Conservation (phyloP, 2,329 filamentous ascomycete genomes). For the Colletotrichum tropicicola region DNA sequence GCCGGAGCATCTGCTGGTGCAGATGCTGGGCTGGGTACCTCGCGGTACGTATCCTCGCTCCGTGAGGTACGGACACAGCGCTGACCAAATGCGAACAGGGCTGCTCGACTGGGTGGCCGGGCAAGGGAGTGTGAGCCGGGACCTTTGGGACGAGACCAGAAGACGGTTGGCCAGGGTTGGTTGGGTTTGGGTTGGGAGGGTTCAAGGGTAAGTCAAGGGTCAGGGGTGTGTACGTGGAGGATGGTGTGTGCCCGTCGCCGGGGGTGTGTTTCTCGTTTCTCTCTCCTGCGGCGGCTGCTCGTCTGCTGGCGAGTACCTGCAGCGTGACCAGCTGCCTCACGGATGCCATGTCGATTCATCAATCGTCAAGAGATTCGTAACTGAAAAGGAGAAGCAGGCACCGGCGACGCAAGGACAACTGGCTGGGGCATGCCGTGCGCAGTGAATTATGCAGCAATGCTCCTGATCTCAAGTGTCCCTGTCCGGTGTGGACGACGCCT, state of each 20-base stretch:
- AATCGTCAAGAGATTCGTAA: neutral
- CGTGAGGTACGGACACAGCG: neutral
- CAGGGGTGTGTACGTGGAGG: conserved; percentile 4
- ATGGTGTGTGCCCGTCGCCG: neutral
- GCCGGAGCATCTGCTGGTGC: conserved; percentile 10
- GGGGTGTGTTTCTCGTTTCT: neutral
- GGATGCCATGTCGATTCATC: too few species aligned
- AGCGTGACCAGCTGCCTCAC: too few species aligned
- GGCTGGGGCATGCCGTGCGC: neutral
- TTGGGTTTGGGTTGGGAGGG: conserved; percentile 19
- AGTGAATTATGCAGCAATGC: conserved; percentile 3
- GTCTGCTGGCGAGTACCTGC: too few species aligned
- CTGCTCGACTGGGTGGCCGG: conserved; percentile 22
- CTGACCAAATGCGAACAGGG: conserved; percentile 6
- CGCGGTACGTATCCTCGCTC: conserved; percentile 7
- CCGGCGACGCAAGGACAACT: neutral
- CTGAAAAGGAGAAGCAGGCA: neutral
- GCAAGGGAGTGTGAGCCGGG: conserved; percentile 26
- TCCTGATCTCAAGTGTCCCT: neutral
- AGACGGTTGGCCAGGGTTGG: conserved; percentile 18
- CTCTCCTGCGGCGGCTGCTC: too few species aligned
- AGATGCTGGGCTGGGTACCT: neutral
- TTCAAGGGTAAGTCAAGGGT: conserved; percentile 13
- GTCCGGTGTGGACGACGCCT: neutral
- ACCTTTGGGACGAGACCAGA: conserved; percentile 19